Percentiles rank a stretch among this genome's conserved stretches.
Evolutionary conservation across 23 red algal genomes (phyloP).

Genomic region (Porphyridium purpureum): DNA sequence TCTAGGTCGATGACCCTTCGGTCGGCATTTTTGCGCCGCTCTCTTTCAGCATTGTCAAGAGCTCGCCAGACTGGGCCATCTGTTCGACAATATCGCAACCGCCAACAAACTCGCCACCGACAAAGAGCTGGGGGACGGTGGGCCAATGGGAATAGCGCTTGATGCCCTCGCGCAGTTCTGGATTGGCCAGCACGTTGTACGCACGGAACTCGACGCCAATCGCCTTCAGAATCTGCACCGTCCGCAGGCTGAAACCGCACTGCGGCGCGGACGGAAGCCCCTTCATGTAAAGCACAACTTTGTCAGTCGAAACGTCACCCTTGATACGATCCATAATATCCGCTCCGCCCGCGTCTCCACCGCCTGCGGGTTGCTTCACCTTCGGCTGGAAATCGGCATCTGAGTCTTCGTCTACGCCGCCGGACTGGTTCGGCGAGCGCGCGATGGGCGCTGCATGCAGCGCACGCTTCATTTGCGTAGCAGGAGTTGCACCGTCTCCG

Average conservation of each 20-base stretch:
- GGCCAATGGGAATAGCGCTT: conserved; percentile 82
- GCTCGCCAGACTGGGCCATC: conserved; percentile 48
- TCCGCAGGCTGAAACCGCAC: conserved; percentile 83
- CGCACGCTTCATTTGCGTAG: too few species aligned
- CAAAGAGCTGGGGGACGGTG: conserved; percentile 92
- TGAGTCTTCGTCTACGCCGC: conserved; percentile 5
- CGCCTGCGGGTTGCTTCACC: conserved; percentile 4
- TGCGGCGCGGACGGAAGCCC: conserved; percentile 67
- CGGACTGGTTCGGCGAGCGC: too few species aligned
- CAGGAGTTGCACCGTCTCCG: too few species aligned
- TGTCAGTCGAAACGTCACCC: background rate
- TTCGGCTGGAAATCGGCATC: conserved; percentile 10
- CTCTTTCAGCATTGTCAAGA: conserved; percentile 5
- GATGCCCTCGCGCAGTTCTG: conserved; percentile 53
- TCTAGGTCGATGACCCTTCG: too few species aligned
- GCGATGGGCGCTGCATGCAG: too few species aligned
- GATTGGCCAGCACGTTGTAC: conserved; percentile 74
- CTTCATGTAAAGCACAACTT: conserved; percentile 98
- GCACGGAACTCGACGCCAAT: conserved; percentile 55
- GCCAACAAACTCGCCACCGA: conserved; percentile 85
- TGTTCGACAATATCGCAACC: conserved; percentile 86
- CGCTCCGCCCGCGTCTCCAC: background rate
- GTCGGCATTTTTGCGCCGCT: conserved; percentile 5
- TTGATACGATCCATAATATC: background rate
- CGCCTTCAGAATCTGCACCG: conserved; percentile 56